Percentiles rank a stretch among this genome's conserved stretches.
These are phyloP conservation scores for Chytriomyces confervae DNA, from an alignment of 192 early-diverging fungal genomes.

Conservation along the genomic window DNA sequence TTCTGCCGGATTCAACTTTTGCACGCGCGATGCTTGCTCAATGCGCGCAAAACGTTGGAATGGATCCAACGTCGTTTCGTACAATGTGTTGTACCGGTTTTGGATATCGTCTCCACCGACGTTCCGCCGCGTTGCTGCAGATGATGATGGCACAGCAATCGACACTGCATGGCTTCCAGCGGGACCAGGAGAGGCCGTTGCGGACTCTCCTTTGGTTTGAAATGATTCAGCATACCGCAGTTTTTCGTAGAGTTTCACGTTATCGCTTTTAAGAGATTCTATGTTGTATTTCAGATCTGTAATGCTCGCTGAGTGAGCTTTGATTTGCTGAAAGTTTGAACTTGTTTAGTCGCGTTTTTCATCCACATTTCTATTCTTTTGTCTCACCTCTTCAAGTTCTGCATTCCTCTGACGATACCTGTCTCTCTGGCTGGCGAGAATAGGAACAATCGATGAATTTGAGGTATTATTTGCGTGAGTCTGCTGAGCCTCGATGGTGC, in stretches of 20 bases:
- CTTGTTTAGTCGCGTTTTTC: neutral
- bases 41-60: constrained; percentile 82
- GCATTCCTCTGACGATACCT: constrained; percentile 84
- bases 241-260: constrained; percentile 89
- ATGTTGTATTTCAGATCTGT: constrained; percentile 68
- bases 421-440: constrained; percentile 88
- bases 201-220: constrained; percentile 17
- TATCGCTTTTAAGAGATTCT: constrained; percentile 77
- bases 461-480: neutral
- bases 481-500: constrained; percentile 42
- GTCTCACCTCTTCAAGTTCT: constrained; percentile 76
- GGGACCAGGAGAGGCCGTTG: neutral
- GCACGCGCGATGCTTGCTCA: constrained; percentile 73
- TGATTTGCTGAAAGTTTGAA: constrained; percentile 45
- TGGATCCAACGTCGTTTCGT: constrained; percentile 89
- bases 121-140: neutral
- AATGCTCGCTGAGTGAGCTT: constrained; percentile 52
- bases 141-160: neutral
- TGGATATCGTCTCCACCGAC: constrained; percentile 47
- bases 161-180: neutral
- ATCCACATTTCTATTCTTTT: neutral
- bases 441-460: constrained; percentile 70
- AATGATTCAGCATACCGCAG: constrained; percentile 86
- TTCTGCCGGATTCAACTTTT: constrained; percentile 78
- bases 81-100: constrained; percentile 76